Percentiles rank a stretch among this genome's conserved stretches.
phyloP scores from a whole-genome alignment of 768 basidiomycete species.

The Tricholoma saponaceum region DNA sequence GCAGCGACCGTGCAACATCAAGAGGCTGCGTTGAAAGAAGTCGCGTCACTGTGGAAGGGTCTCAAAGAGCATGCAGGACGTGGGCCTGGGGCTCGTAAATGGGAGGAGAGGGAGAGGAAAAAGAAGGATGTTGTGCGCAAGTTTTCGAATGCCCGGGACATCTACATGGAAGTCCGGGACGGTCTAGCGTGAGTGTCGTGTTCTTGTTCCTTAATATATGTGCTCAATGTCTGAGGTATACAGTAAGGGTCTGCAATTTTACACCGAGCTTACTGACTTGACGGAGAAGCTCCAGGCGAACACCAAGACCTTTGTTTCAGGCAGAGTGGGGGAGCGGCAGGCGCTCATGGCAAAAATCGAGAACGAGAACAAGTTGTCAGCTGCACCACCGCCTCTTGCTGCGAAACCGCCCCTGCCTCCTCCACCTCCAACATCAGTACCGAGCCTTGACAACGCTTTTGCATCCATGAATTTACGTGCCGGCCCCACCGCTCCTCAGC shows the following conservation, averaged over 20 bases:
- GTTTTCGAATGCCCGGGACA: constrained; percentile 74
- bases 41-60: constrained; percentile 67
- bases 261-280: constrained; percentile 71
- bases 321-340: constrained; percentile 68
- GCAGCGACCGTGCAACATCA: constrained; percentile 77
- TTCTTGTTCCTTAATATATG: not conserved
- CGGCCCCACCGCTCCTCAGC: constrained; percentile 15
- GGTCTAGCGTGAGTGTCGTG: constrained; percentile 68
- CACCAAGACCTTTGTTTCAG: constrained; percentile 56
- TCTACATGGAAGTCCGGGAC: constrained; percentile 82
- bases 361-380: constrained; percentile 58
- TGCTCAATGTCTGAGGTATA: constrained; percentile 10
- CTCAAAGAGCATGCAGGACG: constrained; percentile 73
- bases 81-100: constrained; percentile 71
- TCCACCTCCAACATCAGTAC: constrained; percentile 34
- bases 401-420: constrained; percentile 48
- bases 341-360: constrained; percentile 66
- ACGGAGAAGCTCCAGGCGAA: constrained; percentile 53
- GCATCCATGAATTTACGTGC: constrained; percentile 10
- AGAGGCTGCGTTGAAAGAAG: constrained; percentile 66
- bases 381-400: constrained; percentile 40
- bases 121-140: constrained; percentile 72
- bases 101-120: constrained; percentile 77
- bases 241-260: constrained; percentile 89
- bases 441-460: constrained; percentile 10